Percentiles rank a stretch among this genome's conserved stretches.
Evolutionary conservation across 768 basidiomycete species (phyloP).

Genomic region (Daedaleopsis sinensis): DNA sequence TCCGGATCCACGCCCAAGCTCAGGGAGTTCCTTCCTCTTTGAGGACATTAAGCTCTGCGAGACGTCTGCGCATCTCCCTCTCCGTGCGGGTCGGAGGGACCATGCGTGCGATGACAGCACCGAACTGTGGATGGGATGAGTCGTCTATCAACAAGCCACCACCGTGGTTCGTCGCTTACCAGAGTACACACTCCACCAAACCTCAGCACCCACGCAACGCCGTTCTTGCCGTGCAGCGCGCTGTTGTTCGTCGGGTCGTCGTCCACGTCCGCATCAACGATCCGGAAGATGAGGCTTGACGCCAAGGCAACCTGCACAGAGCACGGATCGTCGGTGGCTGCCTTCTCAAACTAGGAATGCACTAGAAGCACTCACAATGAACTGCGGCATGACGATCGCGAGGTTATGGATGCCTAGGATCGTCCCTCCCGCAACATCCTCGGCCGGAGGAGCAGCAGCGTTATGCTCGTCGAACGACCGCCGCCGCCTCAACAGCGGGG

Average conservation of each 20-base stretch:
- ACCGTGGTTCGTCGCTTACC: slow-evolving; percentile 32
- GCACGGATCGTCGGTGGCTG: neutral
- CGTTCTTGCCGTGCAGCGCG: slow-evolving; percentile 80
- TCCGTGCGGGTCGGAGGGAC: slow-evolving; percentile 92
- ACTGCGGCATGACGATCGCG: slow-evolving; percentile 93
- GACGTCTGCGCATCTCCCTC: slow-evolving; percentile 81
- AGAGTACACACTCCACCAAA: slow-evolving; percentile 90
- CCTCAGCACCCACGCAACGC: slow-evolving; percentile 92
- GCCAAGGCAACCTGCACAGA: slow-evolving; percentile 72
- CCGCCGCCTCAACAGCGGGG: slow-evolving; percentile 63
- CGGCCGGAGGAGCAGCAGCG: slow-evolving; percentile 37
- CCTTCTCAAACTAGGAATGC: neutral
- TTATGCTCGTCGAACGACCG: slow-evolving; percentile 58
- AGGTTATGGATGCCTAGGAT: slow-evolving; percentile 95
- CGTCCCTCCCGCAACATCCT: slow-evolving; percentile 81
- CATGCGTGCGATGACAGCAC: slow-evolving; percentile 76
- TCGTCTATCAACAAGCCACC: neutral
- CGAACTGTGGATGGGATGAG: slow-evolving; percentile 42
- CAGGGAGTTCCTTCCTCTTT: slow-evolving; percentile 54
- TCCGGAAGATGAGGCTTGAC: slow-evolving; percentile 84
- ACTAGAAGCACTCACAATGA: slow-evolving; percentile 63
- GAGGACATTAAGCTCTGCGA: slow-evolving; percentile 79
- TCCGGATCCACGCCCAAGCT: neutral
- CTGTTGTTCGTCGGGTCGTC: slow-evolving; percentile 47
- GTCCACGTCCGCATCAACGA: slow-evolving; percentile 65